These are phyloP conservation scores for Volvariella surrecta DNA, from an alignment of 1,284 basidiomycete genomes.

Conservation along the genomic window DNA sequence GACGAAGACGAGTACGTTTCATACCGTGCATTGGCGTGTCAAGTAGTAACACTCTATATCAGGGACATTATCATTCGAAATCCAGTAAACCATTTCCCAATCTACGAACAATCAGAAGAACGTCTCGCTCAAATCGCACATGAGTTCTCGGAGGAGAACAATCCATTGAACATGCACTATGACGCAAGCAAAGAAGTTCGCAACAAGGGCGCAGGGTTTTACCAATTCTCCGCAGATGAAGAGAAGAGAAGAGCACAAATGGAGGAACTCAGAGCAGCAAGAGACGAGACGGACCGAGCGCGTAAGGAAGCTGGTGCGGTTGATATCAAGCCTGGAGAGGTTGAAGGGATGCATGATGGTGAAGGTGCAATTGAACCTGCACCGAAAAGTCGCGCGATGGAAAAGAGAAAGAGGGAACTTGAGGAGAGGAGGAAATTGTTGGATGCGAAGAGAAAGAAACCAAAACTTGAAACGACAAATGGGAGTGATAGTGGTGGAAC, in stretches of 20 bases:
- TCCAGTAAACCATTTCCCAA: constrained; percentile 73
- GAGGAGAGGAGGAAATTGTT: constrained; percentile 71
- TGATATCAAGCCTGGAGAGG: constrained; percentile 51
- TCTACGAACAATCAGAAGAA: constrained; percentile 79
- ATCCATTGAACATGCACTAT: constrained; percentile 72
- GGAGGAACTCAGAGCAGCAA: constrained; percentile 60
- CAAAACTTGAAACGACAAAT: constrained; percentile 15
- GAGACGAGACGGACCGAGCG: constrained; percentile 65
- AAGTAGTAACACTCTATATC: too few relatives aligned
- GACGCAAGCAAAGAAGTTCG: constrained; percentile 78
- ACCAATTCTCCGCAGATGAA: constrained; percentile 82
- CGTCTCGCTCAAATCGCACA: constrained; percentile 71
- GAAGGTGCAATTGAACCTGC: constrained; percentile 14
- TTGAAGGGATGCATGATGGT: constrained; percentile 52
- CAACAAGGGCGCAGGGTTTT: constrained; percentile 84
- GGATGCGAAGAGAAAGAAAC: constrained; percentile 76
- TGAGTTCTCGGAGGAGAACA: constrained; percentile 63
- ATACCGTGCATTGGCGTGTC: too few relatives aligned
- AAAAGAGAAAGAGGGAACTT: constrained; percentile 71
- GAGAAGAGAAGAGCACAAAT: constrained; percentile 68
- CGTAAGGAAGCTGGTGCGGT: constrained; percentile 52
- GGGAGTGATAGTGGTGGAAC: constrained; percentile 12
- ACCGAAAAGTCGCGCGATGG: constrained; percentile 52
- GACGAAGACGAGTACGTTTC: constrained; percentile 53
- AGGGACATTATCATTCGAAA: constrained; percentile 62